Evolutionary conservation across 2,329 filamentous ascomycete species (phyloP).

Genomic region (Didymella segeticola): DNA sequence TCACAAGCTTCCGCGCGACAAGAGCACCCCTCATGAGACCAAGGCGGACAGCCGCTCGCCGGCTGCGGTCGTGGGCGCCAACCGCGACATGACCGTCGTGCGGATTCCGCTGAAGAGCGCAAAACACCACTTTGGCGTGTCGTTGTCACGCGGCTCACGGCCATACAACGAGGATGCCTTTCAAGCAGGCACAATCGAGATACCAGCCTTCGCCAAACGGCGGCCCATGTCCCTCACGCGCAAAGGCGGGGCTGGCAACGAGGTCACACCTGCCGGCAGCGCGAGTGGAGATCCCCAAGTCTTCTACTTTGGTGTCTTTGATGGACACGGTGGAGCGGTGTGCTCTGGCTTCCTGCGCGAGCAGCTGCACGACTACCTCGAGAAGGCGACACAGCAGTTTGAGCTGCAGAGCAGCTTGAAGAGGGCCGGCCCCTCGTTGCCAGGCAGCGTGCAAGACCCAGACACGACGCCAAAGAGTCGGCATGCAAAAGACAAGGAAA

Average conservation of each 20-base stretch:
- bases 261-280: constrained; percentile 74
- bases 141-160: constrained; percentile 78
- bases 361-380: constrained; percentile 85
- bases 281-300: constrained; percentile 90
- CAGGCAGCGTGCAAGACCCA: constrained; percentile 34
- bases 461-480: constrained; percentile 27
- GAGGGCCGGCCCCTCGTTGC: constrained; percentile 28
- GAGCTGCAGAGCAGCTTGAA: constrained; percentile 77
- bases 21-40: constrained; percentile 76
- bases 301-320: constrained; percentile 97
- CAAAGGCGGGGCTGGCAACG: constrained; percentile 50
- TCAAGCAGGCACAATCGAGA: constrained; percentile 90
- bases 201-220: constrained; percentile 90
- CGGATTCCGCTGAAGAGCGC: constrained; percentile 91
- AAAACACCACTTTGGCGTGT: constrained; percentile 93
- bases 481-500: constrained; percentile 47
- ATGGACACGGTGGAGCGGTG: constrained; percentile 90
- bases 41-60: constrained; percentile 46
- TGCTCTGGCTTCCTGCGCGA: constrained; percentile 88
- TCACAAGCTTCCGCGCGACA: constrained; percentile 85
- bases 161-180: constrained; percentile 93
- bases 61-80: constrained; percentile 46
- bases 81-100: constrained; percentile 85
- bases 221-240: constrained; percentile 70
- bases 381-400: constrained; percentile 78